These are phyloP conservation scores for Brassica incana DNA, from an alignment of 345 rosid genomes.

Conservation along the genomic window DNA sequence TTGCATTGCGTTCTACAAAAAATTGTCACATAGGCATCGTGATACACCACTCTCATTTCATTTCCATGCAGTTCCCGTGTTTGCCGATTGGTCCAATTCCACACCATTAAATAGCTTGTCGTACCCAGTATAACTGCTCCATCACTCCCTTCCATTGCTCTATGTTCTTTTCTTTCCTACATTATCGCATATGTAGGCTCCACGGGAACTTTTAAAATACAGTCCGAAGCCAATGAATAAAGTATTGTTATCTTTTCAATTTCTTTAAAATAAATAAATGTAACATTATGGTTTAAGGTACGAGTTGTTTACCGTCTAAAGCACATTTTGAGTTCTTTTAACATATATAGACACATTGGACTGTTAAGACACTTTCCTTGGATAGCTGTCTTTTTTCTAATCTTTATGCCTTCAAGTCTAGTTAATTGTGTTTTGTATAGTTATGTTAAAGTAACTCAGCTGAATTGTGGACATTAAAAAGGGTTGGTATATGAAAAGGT, in stretches of 20 bases:
- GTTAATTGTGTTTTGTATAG: too few relatives aligned
- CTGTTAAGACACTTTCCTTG: too few relatives aligned
- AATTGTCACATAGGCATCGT: slow-evolving; percentile 23
- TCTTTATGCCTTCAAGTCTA: too few relatives aligned
- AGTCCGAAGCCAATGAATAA: not conserved
- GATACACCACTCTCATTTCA: slow-evolving; percentile 29
- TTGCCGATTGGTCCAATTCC: slow-evolving; percentile 11
- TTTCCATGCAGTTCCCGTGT: slow-evolving; percentile 15
- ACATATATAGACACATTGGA: too few relatives aligned
- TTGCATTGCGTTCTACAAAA: slow-evolving; percentile 24
- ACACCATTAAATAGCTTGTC: slow-evolving; percentile 15
- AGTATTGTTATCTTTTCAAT: not conserved
- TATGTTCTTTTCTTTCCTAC: not conserved
- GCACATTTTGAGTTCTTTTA: too few relatives aligned
- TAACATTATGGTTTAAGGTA: not conserved
- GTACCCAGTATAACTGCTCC: slow-evolving; percentile 19
- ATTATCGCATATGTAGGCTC: not conserved
- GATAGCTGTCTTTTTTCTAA: too few relatives aligned
- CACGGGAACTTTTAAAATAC: not conserved
- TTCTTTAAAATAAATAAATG: not conserved
- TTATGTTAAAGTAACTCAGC: too few relatives aligned
- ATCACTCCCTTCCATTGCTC: slow-evolving; percentile 12
- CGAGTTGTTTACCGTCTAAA: too few relatives aligned
- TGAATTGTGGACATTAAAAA: too few relatives aligned
- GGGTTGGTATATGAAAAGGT: too few relatives aligned